phyloP scores from a whole-genome alignment of 768 basidiomycete genomes.

The Suillus placidus region DNA sequence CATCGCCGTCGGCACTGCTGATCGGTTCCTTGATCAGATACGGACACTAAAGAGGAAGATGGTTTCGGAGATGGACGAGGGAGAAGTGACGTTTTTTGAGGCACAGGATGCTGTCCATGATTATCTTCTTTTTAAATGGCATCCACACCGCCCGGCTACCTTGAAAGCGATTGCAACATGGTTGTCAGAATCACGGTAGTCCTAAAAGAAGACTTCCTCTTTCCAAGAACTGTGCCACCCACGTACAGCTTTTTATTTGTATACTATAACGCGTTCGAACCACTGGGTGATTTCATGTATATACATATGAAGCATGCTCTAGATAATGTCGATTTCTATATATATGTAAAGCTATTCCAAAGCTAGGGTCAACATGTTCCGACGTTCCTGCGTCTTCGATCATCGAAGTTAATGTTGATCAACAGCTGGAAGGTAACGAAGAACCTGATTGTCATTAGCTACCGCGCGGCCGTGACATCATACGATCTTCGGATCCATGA shows the following conservation, averaged over 20 bases:
- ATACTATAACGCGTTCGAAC: too few relatives aligned
- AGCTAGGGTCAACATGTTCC: neutral
- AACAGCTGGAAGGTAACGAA: neutral
- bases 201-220: too few relatives aligned
- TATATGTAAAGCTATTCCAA: neutral
- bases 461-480: neutral
- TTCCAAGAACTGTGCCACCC: too few relatives aligned
- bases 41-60: constrained; percentile 49
- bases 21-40: constrained; percentile 58
- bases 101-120: constrained; percentile 57
- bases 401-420: neutral
- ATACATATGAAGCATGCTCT: neutral
- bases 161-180: constrained; percentile 53
- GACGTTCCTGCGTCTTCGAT: neutral
- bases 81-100: constrained; percentile 51
- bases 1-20: constrained; percentile 58
- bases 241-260: neutral
- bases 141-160: constrained; percentile 53
- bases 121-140: constrained; percentile 50
- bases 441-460: neutral
- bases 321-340: neutral
- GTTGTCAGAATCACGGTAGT: constrained; percentile 24
- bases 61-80: constrained; percentile 50
- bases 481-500: neutral
- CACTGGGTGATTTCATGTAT: too few relatives aligned